Evolutionary conservation across 2,329 filamentous ascomycete genomes (phyloP).

Genomic region (Epicoccum sorghinum): DNA sequence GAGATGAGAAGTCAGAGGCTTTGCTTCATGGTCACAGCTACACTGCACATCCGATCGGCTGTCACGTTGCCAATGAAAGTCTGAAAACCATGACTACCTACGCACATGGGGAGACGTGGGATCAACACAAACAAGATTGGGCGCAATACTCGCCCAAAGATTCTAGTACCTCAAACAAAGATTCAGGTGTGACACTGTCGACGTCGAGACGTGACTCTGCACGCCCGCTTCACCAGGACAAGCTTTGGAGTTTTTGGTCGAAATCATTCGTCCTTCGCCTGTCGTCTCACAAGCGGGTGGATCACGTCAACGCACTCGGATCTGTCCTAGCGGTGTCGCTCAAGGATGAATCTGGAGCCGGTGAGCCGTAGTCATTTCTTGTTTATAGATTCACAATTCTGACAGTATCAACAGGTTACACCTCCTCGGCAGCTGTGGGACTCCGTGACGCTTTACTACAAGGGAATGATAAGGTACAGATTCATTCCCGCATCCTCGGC

Average conservation of each 20-base stretch:
- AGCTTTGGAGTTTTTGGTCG: slow-evolving; percentile 75
- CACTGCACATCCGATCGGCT: slow-evolving; percentile 82
- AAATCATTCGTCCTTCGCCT: slow-evolving; percentile 63
- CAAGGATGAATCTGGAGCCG: slow-evolving; percentile 54
- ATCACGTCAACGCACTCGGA: slow-evolving; percentile 74
- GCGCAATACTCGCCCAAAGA: too few relatives aligned
- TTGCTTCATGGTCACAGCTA: slow-evolving; percentile 86
- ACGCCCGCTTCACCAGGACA: not conserved
- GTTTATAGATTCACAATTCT: not conserved
- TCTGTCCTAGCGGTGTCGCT: slow-evolving; percentile 73
- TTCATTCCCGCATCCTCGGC: slow-evolving; percentile 66
- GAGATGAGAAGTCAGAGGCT: slow-evolving; percentile 76
- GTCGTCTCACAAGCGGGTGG: slow-evolving; percentile 63
- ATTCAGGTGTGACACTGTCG: too few relatives aligned
- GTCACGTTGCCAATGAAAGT: slow-evolving; percentile 74
- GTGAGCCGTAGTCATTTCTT: slow-evolving; percentile 36
- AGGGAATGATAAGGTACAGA: slow-evolving; percentile 48
- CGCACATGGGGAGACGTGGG: slow-evolving; percentile 15
- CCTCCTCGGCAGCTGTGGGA: slow-evolving; percentile 60
- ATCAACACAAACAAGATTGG: slow-evolving; percentile 7
- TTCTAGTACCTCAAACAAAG: too few relatives aligned
- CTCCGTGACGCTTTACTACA: slow-evolving; percentile 58
- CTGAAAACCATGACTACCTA: slow-evolving; percentile 60
- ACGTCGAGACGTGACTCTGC: too few relatives aligned
- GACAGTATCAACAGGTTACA: slow-evolving; percentile 54